Base-by-base conservation (phyloP, 108 stramenopile genomes). In the Skeletonema potamos region DNA sequence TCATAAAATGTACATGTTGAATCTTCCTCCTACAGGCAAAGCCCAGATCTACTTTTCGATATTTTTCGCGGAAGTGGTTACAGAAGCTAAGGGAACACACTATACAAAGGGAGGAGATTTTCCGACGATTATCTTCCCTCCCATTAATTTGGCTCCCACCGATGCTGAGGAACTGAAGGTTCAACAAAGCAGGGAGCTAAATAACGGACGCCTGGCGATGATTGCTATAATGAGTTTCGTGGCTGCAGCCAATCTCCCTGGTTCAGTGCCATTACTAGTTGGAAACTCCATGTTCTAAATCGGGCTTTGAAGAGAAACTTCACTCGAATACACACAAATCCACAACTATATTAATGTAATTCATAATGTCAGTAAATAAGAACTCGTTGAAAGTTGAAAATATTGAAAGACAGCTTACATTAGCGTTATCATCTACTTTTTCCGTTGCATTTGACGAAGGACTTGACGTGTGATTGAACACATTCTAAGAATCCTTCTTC, bases 201-300 rank as follows among this genome's bases (percentile, higher is more conserved):
- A 81, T 69, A 76, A 81, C 33, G 80, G 80, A 68, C 78, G 82
- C 64, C 74, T 88, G 69, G 89, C 89, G 56, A 92, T 90, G 89
- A 90, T 92, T 67, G 87, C 72, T 51, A 90, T 90, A 83, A 88
- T 92, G 89, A 76, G 79, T 51, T 90, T 89, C 83, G 76, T 87
- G 54, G 77, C 86, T 34, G 87, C 87, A 24, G 77, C 80, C 81
- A 84, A 78, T 48, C 72, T 92, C 36, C 86, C 86, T 11, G 90
- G 88, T 76, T 84, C 85, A 12, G 88, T 89, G 51, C 88, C 88
- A 27, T 76, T 68, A n/a, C 73, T 91, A 44, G 68, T 72, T 34
- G 85, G 83, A 61, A 78, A 83, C 71, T 74, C 72, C 33, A 68
- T 68, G 69, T 88, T 86, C 78, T 84, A 86, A 84, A 41, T n/a